phyloP scores from a whole-genome alignment of 805 yeast genomes.

The Metschnikowia aberdeeniae region DNA sequence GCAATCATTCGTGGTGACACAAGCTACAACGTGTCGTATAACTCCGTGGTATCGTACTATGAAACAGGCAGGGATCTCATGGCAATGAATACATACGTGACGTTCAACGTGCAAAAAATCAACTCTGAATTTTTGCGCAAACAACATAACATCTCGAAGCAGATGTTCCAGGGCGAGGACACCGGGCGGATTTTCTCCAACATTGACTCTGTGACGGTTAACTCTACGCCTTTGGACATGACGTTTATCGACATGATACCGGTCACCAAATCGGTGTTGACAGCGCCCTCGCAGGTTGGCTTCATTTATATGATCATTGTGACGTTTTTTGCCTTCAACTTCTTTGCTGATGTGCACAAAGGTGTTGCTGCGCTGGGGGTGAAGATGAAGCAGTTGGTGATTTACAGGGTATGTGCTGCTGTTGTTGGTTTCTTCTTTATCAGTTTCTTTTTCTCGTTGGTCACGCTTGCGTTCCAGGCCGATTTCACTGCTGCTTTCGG shows the following conservation, averaged over 20 bases:
- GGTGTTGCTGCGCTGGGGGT: slow-evolving; percentile 42
- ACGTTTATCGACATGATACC: slow-evolving; percentile 47
- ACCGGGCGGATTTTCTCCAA: slow-evolving; percentile 12
- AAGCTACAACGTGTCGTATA: slow-evolving; percentile 25
- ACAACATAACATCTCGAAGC: slow-evolving; percentile 20
- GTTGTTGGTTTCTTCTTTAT: slow-evolving; percentile 53
- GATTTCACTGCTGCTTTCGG: slow-evolving; percentile 58
- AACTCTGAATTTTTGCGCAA: slow-evolving; percentile 28
- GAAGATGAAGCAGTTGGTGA: slow-evolving; percentile 41
- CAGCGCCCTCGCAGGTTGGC: slow-evolving; percentile 74
- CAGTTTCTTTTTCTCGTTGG: slow-evolving; percentile 54
- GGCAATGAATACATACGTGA: slow-evolving; percentile 39
- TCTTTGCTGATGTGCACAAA: slow-evolving; percentile 53
- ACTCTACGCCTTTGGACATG: slow-evolving; percentile 35
- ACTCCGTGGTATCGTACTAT: slow-evolving; percentile 40
- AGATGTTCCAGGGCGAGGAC: slow-evolving; percentile 13
- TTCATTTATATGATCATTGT: slow-evolving; percentile 66
- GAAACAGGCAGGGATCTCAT: slow-evolving; percentile 64
- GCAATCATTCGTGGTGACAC: slow-evolving; percentile 39
- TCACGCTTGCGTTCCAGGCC: slow-evolving; percentile 66
- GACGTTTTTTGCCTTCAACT: slow-evolving; percentile 66
- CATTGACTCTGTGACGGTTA: slow-evolving; percentile 14
- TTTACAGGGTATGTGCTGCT: slow-evolving; percentile 50
- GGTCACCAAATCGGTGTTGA: slow-evolving; percentile 42
- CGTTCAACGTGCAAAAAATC: slow-evolving; percentile 39